A percentile compares a stretch with the other conserved stretches of the same genome.
Conservation (phyloP, 1,284 basidiomycete genomes). For the Phellopilus nigrolimitatus region DNA sequence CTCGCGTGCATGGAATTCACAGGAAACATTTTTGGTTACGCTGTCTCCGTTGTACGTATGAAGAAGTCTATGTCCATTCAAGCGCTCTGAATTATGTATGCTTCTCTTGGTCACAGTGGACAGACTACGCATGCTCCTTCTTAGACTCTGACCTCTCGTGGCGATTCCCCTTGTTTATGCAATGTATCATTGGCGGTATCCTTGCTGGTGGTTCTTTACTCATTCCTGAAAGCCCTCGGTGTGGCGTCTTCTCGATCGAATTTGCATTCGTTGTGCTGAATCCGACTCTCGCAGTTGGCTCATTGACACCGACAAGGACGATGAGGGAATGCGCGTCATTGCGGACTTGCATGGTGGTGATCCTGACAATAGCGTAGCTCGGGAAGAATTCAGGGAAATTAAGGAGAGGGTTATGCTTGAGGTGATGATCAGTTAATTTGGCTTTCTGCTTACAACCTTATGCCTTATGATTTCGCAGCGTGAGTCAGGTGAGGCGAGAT, state of each 20-base stretch:
- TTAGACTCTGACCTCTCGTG: slow-evolving; percentile 79
- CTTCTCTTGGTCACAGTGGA: slow-evolving; percentile 60
- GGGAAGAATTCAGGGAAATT: slow-evolving; percentile 89
- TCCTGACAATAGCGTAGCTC: slow-evolving; percentile 66
- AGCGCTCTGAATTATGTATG: not conserved
- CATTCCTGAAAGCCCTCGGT: slow-evolving; percentile 92
- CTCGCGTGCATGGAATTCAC: slow-evolving; percentile 98
- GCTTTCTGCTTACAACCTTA: not conserved
- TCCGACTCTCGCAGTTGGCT: slow-evolving; percentile 63
- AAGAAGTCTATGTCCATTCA: slow-evolving; percentile 5
- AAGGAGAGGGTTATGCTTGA: slow-evolving; percentile 83
- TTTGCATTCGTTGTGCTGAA: not conserved
- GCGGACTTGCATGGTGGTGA: slow-evolving; percentile 89
- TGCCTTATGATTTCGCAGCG: slow-evolving; percentile 38
- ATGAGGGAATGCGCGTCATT: slow-evolving; percentile 83
- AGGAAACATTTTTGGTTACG: slow-evolving; percentile 89
- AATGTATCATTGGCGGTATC: slow-evolving; percentile 83
- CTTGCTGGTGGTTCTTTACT: slow-evolving; percentile 80
- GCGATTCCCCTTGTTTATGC: slow-evolving; percentile 82
- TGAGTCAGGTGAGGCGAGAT: slow-evolving; percentile 72
- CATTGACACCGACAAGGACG: slow-evolving; percentile 85
- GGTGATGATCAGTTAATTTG: slow-evolving; percentile 39
- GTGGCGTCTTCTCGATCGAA: slow-evolving; percentile 23
- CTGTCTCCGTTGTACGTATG: slow-evolving; percentile 83
- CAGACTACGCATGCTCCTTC: slow-evolving; percentile 92